Conservation (phyloP, 1,284 basidiomycete species). For the Fistulina hepatica region DNA sequence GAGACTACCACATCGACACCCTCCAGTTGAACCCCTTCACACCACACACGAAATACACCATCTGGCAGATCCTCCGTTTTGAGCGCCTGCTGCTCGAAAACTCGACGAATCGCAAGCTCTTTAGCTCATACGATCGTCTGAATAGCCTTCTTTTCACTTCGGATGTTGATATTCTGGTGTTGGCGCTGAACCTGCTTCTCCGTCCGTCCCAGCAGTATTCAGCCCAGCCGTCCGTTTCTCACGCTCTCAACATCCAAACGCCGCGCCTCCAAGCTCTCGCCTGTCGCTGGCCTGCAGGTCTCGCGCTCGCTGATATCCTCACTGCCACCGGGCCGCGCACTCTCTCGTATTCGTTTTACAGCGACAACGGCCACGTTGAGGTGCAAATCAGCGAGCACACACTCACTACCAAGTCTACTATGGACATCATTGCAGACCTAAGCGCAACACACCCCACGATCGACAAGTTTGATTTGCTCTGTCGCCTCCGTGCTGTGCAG, state of each 20-base stretch:
- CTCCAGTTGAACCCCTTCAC: constrained; percentile 78
- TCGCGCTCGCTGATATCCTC: constrained; percentile 60
- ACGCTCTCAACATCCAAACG: constrained; percentile 67
- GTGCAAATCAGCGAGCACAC: constrained; percentile 56
- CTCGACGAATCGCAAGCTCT: constrained; percentile 96
- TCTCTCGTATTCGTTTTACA: constrained; percentile 69
- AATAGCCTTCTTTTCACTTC: constrained; percentile 82
- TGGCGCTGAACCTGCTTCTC: constrained; percentile 77
- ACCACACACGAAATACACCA: constrained; percentile 61
- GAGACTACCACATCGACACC: constrained; percentile 75
- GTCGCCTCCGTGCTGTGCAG: constrained; percentile 74
- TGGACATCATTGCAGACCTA: constrained; percentile 68
- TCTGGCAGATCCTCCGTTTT: constrained; percentile 81
- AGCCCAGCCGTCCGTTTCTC: constrained; percentile 66
- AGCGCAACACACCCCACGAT: constrained; percentile 69
- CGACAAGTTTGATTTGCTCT: constrained; percentile 85
- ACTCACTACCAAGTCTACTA: constrained; percentile 47
- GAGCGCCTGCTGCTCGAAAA: constrained; percentile 90
- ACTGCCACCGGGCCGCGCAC: constrained; percentile 52
- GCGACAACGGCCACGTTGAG: constrained; percentile 45
- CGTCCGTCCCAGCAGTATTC: constrained; percentile 94
- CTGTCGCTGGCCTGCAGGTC: constrained; percentile 63
- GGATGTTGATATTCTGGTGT: constrained; percentile 82
- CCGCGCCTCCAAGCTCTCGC: constrained; percentile 60
- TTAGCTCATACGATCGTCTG: constrained; percentile 90